Conservation (phyloP, 208 protist genomes). For the Wallacemonas sp. region DNA sequence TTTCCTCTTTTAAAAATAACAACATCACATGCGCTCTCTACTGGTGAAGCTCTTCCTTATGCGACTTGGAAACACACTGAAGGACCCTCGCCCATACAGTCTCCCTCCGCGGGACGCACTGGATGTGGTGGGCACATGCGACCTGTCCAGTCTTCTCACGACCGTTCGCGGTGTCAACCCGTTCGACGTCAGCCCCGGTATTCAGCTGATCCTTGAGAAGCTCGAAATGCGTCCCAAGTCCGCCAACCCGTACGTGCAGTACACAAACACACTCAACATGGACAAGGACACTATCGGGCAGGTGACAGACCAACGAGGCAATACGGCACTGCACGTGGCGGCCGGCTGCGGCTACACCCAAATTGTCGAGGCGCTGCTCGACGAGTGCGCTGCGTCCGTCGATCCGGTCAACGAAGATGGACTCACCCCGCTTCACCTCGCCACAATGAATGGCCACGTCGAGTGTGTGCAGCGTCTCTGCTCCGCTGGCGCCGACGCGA, state of each 20-base stretch:
- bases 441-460: conserved; percentile 36
- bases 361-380: conserved; percentile 30
- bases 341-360: conserved; percentile 29
- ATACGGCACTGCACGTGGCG: conserved; percentile 55
- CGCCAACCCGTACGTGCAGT: conserved; percentile 39
- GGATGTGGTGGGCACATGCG: conserved; percentile 53
- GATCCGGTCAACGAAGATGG: conserved; percentile 41
- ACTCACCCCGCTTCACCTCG: conserved; percentile 49
- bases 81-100: conserved; percentile 20
- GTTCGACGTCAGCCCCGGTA: conserved; percentile 64
- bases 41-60: too few relatives aligned
- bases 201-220: conserved; percentile 44
- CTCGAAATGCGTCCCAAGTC: conserved; percentile 22
- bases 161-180: conserved; percentile 53
- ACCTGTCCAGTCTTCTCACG: conserved; percentile 46
- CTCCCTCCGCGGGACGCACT: conserved; percentile 36
- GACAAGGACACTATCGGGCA: conserved; percentile 14
- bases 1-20: not conserved
- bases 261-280: conserved; percentile 28
- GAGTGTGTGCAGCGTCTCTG: conserved; percentile 35
- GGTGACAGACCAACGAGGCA: conserved; percentile 27
- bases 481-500: conserved; percentile 25
- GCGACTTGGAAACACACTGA: conserved; percentile 18
- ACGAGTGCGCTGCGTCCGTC: conserved; percentile 38
- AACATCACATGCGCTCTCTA: too few relatives aligned